Conservation (phyloP, 2,329 filamentous ascomycete genomes). For the Ophiostoma quercus region DNA sequence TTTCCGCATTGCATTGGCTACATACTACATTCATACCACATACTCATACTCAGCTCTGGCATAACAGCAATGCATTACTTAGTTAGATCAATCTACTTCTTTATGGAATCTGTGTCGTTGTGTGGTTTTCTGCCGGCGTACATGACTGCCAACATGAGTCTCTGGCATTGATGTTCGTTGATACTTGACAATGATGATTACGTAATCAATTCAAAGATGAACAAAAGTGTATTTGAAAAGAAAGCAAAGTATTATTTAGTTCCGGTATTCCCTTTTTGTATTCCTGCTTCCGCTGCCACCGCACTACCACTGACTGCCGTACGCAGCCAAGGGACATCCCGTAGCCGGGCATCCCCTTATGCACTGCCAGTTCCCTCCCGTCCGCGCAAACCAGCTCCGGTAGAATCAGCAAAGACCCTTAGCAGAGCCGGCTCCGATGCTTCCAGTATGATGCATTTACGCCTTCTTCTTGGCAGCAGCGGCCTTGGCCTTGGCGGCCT, state of each 20-base stretch:
- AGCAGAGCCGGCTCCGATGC: neutral
- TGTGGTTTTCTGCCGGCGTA: too few species aligned
- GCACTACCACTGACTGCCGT: neutral
- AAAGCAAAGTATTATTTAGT: slow-evolving; percentile 10
- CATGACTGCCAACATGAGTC: neutral
- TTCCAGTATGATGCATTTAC: slow-evolving; percentile 37
- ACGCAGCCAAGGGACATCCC: neutral
- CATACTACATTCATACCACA: slow-evolving; percentile 8
- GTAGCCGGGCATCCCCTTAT: too few species aligned
- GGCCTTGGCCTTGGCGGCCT: slow-evolving; percentile 86
- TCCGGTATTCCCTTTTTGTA: slow-evolving; percentile 5
- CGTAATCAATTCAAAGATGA: neutral
- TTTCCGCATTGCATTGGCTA: slow-evolving; percentile 4
- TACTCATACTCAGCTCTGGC: slow-evolving; percentile 16
- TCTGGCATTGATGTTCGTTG: too few species aligned
- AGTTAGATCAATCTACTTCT: neutral
- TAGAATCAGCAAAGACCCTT: neutral
- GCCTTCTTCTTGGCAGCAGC: slow-evolving; percentile 74
- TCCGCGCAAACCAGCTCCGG: neutral
- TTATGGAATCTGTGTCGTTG: too few species aligned
- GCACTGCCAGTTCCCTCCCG: neutral
- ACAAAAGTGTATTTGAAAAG: neutral
- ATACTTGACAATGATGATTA: neutral
- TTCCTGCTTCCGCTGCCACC: neutral
- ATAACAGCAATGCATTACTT: neutral